Evolutionary conservation across 345 rosid genomes (phyloP), one percentile per base, ranked within the genome.

Genomic region (Noccaea caerulescens): DNA sequence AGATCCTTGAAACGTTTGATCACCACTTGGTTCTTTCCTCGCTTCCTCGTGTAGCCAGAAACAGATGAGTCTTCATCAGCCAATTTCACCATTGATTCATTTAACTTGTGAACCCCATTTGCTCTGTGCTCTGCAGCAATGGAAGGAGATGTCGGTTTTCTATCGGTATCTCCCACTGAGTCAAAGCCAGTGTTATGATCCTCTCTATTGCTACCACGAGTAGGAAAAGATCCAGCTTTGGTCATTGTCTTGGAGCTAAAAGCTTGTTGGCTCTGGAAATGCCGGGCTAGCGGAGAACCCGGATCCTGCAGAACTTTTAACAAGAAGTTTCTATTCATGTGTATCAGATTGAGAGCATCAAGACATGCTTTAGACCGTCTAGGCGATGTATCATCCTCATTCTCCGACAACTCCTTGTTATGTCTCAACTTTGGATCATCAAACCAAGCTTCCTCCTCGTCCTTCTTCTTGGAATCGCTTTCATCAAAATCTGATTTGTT

Each of bases 1-100:
- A 91, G 84, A 61, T 84, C 83, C 80, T 82, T 87, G 77, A 91
- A 84, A 57, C 82, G 87, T 38, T 77, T 91, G 39, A 75, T 81
- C 3, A 69, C 88, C 3, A 65, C 77, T 71, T 80, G 83, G 61
- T 82, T 85, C 46, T 70, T 80, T 42, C 72, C 63, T 12, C 43
- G 70, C 49, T 66, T 80, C 63, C 83, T 82, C 41, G 57, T 58
- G 44, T 72, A 80, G 42, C 61, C 39, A 52, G 84, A 62, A 76
- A 71, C 77, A 43, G 79, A 46, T 54, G 78, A 77, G 55, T 71
- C 66, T 41, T 77, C 73, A 51, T 61, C 71, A 42, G 67, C 52
- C 5, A 50, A 20, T 68, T 76, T 80, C 16, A 70, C 43, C 47
- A 63, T 70, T 70, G 66, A 23, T 39, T 78, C 67, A 39, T 76